Conservation (phyloP, 2,329 filamentous ascomycete genomes). For the Aspergillus terreus region DNA sequence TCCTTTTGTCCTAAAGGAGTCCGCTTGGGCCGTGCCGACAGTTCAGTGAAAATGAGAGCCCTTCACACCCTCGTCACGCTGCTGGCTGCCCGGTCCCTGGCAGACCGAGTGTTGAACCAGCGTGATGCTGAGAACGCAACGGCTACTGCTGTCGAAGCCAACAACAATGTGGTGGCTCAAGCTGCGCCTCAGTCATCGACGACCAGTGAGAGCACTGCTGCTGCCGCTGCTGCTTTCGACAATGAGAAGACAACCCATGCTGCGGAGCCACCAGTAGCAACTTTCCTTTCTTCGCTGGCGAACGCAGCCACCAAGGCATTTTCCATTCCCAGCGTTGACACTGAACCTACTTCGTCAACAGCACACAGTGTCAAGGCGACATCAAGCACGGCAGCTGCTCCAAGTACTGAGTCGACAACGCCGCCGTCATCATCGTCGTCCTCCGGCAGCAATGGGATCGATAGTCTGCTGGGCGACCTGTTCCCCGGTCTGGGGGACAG, state of each 20-base stretch:
- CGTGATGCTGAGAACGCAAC: too few relatives aligned
- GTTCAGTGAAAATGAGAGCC: not conserved
- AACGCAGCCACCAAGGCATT: not conserved
- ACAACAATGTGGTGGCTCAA: too few relatives aligned
- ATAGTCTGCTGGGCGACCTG: too few relatives aligned
- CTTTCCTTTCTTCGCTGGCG: not conserved
- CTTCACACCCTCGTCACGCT: not conserved
- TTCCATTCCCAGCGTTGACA: not conserved
- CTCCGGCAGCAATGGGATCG: too few relatives aligned
- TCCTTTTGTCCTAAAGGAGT: not conserved
- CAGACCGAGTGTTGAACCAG: not conserved
- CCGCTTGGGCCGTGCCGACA: not conserved
- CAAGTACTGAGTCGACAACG: not conserved
- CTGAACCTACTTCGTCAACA: not conserved
- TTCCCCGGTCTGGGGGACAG: not conserved
- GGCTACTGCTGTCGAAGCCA: too few relatives aligned
- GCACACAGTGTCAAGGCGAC: not conserved
- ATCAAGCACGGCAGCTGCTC: not conserved
- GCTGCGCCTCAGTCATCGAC: not conserved
- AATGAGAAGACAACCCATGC: not conserved
- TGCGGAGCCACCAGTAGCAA: not conserved
- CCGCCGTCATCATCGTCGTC: not conserved
- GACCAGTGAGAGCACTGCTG: not conserved
- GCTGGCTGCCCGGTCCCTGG: not conserved
- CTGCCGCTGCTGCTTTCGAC: not conserved